phyloP scores from a whole-genome alignment of 805 yeast genomes.

The Phaffomyces antillensis region DNA sequence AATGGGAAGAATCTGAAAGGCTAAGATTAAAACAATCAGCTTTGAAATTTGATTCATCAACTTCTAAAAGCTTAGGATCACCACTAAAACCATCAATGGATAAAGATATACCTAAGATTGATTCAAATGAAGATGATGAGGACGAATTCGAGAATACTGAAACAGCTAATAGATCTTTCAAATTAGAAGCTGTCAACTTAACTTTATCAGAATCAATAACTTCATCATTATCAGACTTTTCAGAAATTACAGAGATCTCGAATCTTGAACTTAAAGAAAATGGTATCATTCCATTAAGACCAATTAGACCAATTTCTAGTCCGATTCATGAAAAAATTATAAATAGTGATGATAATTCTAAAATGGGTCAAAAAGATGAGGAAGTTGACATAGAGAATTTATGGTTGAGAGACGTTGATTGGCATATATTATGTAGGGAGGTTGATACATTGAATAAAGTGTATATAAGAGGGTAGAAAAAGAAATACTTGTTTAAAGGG shows the following conservation, averaged over 20 bases:
- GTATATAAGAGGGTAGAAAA: constrained; percentile 14
- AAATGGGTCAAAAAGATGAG: constrained; percentile 5
- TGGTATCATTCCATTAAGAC: constrained; percentile 7
- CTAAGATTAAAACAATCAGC: constrained; percentile 2
- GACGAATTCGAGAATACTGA: neutral
- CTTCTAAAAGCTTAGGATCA: neutral
- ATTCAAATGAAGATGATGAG: constrained; percentile 1
- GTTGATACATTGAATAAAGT: constrained; percentile 64
- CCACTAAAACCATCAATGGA: constrained; percentile 4
- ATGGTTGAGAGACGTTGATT: constrained; percentile 63
- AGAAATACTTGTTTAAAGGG: neutral
- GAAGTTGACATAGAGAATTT: constrained; percentile 9
- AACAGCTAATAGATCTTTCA: neutral
- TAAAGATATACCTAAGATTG: neutral
- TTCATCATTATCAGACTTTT: constrained; percentile 6
- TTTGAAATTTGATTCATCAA: neutral
- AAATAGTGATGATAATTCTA: too few relatives aligned
- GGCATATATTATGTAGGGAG: constrained; percentile 83
- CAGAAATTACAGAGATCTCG: constrained; percentile 3
- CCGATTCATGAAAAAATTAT: constrained; percentile 4
- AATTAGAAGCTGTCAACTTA: neutral
- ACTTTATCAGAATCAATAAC: constrained; percentile 8
- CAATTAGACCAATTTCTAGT: constrained; percentile 1
- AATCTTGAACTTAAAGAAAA: constrained; percentile 1
- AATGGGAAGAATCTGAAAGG: constrained; percentile 43